A percentile compares a stretch with the other conserved stretches of the same genome.
Conservation (phyloP, 257 asterid genomes). For the Solanum appendiculatum region DNA sequence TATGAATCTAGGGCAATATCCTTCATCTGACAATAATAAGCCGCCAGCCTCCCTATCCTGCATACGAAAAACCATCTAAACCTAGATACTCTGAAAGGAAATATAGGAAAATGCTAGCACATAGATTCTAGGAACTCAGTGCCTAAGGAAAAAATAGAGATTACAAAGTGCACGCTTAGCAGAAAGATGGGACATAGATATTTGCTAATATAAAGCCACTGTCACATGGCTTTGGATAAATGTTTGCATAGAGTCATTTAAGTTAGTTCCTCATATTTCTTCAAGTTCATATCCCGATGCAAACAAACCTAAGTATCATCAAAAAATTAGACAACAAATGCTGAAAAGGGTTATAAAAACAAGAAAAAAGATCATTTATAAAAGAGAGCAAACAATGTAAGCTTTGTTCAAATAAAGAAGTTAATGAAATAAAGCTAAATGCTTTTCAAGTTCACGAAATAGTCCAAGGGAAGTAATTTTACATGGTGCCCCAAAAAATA, state of each 20-base stretch:
- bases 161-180: neutral
- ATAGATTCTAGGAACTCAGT: neutral
- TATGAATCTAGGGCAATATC: conserved; percentile 1
- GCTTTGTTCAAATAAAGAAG: neutral
- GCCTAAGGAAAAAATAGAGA: neutral
- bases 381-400: neutral
- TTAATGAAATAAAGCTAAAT: neutral
- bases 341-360: neutral
- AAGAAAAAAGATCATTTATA: neutral
- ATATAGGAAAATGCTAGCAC: neutral
- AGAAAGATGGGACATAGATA: neutral
- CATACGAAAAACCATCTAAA: conserved; percentile 1
- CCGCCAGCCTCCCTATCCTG: conserved; percentile 1
- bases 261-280: neutral
- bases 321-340: neutral
- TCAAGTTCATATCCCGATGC: neutral
- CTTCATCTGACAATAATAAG: neutral
- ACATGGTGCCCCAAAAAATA: neutral
- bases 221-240: neutral
- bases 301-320: neutral
- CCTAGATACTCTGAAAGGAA: neutral
- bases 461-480: neutral
- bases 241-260: neutral
- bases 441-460: neutral
- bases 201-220: neutral